phyloP scores from a whole-genome alignment of 768 basidiomycete genomes.

The Tricholoma flavovirens region DNA sequence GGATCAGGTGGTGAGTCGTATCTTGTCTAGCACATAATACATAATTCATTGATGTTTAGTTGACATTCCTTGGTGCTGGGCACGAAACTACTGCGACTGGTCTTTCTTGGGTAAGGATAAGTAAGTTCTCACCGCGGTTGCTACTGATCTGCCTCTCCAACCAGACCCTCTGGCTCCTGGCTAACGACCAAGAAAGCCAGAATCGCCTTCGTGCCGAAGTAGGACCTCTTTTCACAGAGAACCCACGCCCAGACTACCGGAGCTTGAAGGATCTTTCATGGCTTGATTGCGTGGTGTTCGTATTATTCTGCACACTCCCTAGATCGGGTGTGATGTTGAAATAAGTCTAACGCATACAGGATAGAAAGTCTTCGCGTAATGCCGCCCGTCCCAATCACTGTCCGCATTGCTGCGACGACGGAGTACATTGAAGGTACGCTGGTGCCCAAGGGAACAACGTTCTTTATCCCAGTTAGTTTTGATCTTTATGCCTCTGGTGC shows the following conservation, averaged over 20 bases:
- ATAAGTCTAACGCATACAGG: slow-evolving; percentile 13
- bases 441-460: slow-evolving; percentile 40
- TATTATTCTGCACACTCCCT: background rate
- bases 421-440: slow-evolving; percentile 38
- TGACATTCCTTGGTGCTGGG: slow-evolving; percentile 45
- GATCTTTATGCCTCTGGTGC: background rate
- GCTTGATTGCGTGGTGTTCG: slow-evolving; percentile 37
- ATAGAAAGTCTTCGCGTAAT: slow-evolving; percentile 40
- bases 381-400: slow-evolving; percentile 37
- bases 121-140: background rate
- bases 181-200: slow-evolving; percentile 45
- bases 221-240: slow-evolving; percentile 29
- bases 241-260: slow-evolving; percentile 34
- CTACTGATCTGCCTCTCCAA: slow-evolving; percentile 5
- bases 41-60: slow-evolving; percentile 16
- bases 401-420: slow-evolving; percentile 31
- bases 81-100: slow-evolving; percentile 44
- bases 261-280: slow-evolving; percentile 33
- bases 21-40: background rate
- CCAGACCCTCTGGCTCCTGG: slow-evolving; percentile 49
- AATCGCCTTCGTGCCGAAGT: slow-evolving; percentile 48
- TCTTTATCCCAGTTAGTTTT: slow-evolving; percentile 34
- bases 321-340: background rate
- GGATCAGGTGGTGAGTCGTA: slow-evolving; percentile 41
- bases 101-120: slow-evolving; percentile 37